Percentiles rank a stretch among this genome's conserved stretches.
Conservation (phyloP, 1,139 yeast species). For the Suhomyces terraborum region DNA sequence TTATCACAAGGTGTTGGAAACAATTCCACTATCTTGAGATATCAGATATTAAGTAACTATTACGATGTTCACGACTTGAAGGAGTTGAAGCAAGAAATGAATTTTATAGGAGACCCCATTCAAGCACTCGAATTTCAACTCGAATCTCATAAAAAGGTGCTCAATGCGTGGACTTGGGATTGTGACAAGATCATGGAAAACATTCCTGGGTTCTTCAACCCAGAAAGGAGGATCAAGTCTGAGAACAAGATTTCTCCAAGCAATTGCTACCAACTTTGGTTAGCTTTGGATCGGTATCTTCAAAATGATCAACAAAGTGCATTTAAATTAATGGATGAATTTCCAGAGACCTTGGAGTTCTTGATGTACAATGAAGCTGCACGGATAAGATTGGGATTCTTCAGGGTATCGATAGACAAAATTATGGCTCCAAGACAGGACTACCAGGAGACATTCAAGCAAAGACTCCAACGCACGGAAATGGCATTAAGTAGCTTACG, state of each 20-base stretch:
- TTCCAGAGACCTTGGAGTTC: slow-evolving; percentile 38
- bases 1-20: slow-evolving; percentile 19
- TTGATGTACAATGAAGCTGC: slow-evolving; percentile 25
- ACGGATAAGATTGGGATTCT: slow-evolving; percentile 22
- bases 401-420: slow-evolving; percentile 28
- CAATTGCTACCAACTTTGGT: slow-evolving; percentile 21
- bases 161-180: slow-evolving; percentile 14
- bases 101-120: slow-evolving; percentile 13
- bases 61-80: slow-evolving; percentile 26
- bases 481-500: slow-evolving; percentile 15
- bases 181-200: slow-evolving; percentile 15
- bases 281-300: slow-evolving; percentile 22
- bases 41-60: slow-evolving; percentile 29
- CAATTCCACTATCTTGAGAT: slow-evolving; percentile 20
- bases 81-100: slow-evolving; percentile 14
- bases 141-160: slow-evolving; percentile 5
- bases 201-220: slow-evolving; percentile 29
- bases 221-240: slow-evolving; percentile 26
- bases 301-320: slow-evolving; percentile 21
- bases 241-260: slow-evolving; percentile 23
- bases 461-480: slow-evolving; percentile 26
- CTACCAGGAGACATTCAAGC: slow-evolving; percentile 21
- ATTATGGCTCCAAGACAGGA: slow-evolving; percentile 24
- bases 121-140: slow-evolving; percentile 15
- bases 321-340: slow-evolving; percentile 33